Evolutionary conservation across 2,329 filamentous ascomycete genomes (phyloP).

Genomic region (Paraphoma chrysanthemicola): DNA sequence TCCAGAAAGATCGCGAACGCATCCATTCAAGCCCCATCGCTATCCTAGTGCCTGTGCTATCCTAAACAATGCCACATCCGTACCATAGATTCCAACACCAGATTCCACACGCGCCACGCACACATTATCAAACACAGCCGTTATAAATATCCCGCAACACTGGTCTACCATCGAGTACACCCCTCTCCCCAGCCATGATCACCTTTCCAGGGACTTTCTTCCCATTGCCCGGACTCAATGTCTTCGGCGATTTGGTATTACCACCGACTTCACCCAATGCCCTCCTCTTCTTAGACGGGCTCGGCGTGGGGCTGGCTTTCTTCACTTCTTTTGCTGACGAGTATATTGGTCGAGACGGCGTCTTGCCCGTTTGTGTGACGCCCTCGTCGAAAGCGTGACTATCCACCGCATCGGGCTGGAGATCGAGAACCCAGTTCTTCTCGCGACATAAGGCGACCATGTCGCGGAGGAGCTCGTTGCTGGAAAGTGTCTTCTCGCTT

Average conservation of each 20-base stretch:
- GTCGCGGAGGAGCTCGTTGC: conserved; percentile 74
- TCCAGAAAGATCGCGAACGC: no score
- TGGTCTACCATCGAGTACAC: conserved; percentile 70
- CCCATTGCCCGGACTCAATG: conserved; percentile 37
- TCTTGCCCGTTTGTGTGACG: conserved; percentile 45
- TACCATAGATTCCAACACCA: no score
- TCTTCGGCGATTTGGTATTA: conserved; percentile 24
- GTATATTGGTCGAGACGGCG: conserved; percentile 6
- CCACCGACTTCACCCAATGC: conserved; percentile 31
- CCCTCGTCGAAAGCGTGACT: conserved; percentile 72
- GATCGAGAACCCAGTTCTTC: conserved; percentile 79
- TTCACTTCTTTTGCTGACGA: background rate
- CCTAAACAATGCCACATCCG: background rate
- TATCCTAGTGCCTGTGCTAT: no score
- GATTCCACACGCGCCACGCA: background rate
- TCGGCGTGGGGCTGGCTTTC: conserved; percentile 20
- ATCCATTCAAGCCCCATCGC: background rate
- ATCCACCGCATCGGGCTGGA: conserved; percentile 69
- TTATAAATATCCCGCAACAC: conserved; percentile 81
- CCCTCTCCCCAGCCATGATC: conserved; percentile 61
- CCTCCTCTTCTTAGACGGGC: conserved; percentile 44
- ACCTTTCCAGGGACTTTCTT: conserved; percentile 64
- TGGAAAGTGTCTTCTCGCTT: conserved; percentile 74
- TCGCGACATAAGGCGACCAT: conserved; percentile 81
- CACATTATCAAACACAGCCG: conserved; percentile 44